Evolutionary conservation across 2,329 filamentous ascomycete genomes (phyloP), one percentile per base, ranked within the genome.

Genomic region (Helotiales sp.): DNA sequence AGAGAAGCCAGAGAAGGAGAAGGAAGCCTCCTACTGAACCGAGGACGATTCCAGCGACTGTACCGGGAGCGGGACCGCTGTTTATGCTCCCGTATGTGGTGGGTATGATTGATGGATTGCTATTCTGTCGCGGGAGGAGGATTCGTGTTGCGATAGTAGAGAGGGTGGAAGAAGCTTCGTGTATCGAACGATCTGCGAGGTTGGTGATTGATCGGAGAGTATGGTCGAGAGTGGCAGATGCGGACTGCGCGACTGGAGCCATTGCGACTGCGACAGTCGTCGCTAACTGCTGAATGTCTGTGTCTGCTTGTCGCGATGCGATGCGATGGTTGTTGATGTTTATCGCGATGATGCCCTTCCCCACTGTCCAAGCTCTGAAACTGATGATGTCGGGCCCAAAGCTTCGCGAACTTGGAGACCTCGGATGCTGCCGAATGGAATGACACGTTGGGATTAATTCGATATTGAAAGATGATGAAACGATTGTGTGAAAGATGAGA

Each of bases 21-120:
- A 83, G 70, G 70, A 83, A 81, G 47, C 78, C 81, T 6, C 72
- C 75, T 22, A 84, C 77, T 55, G 75, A 77, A 60, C 81, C 81
- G 25, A 84, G 73, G 5, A 82, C 80, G 57, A 87, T 86, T 54
- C 85, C 85, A 9, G 78, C 83, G 1, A 88, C 79, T 36, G 79
- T 79, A 54, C 82, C 84, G 0, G 84, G 79, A 0, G 76, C 47
- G 0, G 83, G 83, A 5, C 82, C 79, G 25, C 73, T 66, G 68
- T 81, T 72, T 31, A 83, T 73, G 52, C 76, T 75, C 46, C 79
- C 76, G 72, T 89, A 89, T 64, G 83, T 83, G 25, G 82, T 79
- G 1, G 85, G 84, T 64, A 89, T 85, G 60, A 83, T 77, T 31
- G 49, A 22, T 31, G 55, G 13, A 24, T 47, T 57, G 24, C 25